phyloP scores from a whole-genome alignment of 257 asterid genomes.

The Plectranthus barbatus region DNA sequence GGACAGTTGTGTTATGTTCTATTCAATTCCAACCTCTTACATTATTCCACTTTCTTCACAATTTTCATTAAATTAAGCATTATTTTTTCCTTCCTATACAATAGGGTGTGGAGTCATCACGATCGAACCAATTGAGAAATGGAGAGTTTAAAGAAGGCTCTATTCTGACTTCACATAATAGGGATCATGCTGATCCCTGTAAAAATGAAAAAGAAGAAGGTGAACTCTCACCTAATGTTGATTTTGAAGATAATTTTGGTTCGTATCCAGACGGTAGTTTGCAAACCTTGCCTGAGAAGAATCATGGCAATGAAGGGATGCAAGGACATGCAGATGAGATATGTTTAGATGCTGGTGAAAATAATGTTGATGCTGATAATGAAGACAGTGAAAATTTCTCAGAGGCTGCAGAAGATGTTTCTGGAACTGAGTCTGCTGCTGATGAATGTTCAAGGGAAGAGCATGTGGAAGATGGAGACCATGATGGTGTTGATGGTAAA shows the following conservation, averaged over 20 bases:
- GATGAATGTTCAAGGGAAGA: constrained; percentile 84
- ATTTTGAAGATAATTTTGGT: constrained; percentile 78
- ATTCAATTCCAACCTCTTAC: not conserved
- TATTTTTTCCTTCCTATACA: constrained; percentile 13
- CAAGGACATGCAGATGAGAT: constrained; percentile 47
- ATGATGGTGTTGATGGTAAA: constrained; percentile 69
- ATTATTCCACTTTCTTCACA: not conserved
- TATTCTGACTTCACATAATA: constrained; percentile 33
- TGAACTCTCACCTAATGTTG: constrained; percentile 74
- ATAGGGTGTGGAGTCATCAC: constrained; percentile 47
- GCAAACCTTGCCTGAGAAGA: constrained; percentile 37
- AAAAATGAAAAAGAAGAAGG: constrained; percentile 94
- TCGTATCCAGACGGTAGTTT: constrained; percentile 37
- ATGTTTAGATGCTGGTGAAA: constrained; percentile 60
- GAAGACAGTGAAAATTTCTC: constrained; percentile 82
- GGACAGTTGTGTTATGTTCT: not conserved
- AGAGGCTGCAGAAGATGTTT: constrained; percentile 80
- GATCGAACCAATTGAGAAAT: constrained; percentile 32
- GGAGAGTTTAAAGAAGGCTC: constrained; percentile 51
- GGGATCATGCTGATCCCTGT: constrained; percentile 44
- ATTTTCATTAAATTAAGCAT: not conserved
- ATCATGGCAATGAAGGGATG: constrained; percentile 27
- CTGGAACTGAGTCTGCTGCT: constrained; percentile 91
- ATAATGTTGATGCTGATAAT: constrained; percentile 74
- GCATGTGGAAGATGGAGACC: constrained; percentile 67